phyloP scores from a whole-genome alignment of 768 basidiomycete genomes.

The Agrocybe pediades region DNA sequence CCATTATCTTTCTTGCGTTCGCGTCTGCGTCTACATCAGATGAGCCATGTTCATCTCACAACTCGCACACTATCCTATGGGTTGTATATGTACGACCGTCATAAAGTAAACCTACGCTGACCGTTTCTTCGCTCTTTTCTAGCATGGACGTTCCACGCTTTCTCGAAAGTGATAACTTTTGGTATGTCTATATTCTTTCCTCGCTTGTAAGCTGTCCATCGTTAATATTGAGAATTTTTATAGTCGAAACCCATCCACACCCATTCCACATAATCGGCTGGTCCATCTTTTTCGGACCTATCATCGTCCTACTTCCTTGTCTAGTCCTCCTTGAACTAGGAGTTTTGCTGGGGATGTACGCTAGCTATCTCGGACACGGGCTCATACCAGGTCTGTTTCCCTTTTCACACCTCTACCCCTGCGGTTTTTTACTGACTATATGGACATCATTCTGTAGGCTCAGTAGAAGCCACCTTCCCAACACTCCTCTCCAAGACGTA shows the following conservation, averaged over 20 bases:
- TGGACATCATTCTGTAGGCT: background rate
- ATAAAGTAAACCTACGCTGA: no score
- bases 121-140: no score
- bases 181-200: no score
- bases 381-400: conserved; percentile 28
- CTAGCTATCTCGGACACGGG: conserved; percentile 38
- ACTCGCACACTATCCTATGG: no score
- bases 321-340: conserved; percentile 35
- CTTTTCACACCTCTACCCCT: background rate
- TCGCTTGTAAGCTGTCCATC: background rate
- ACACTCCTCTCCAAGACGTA: conserved; percentile 25
- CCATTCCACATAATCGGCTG: conserved; percentile 35
- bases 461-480: background rate
- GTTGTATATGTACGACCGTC: no score
- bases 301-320: conserved; percentile 35
- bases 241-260: conserved; percentile 30
- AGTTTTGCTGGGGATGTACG: conserved; percentile 33
- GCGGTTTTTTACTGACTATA: background rate
- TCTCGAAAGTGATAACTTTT: no score
- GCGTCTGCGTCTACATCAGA: no score
- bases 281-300: conserved; percentile 45
- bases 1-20: background rate
- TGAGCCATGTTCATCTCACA: no score
- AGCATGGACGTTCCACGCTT: no score
- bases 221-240: background rate